Base-by-base conservation (phyloP, 1,284 basidiomycete species). In the Salmacisia buchloeana region DNA sequence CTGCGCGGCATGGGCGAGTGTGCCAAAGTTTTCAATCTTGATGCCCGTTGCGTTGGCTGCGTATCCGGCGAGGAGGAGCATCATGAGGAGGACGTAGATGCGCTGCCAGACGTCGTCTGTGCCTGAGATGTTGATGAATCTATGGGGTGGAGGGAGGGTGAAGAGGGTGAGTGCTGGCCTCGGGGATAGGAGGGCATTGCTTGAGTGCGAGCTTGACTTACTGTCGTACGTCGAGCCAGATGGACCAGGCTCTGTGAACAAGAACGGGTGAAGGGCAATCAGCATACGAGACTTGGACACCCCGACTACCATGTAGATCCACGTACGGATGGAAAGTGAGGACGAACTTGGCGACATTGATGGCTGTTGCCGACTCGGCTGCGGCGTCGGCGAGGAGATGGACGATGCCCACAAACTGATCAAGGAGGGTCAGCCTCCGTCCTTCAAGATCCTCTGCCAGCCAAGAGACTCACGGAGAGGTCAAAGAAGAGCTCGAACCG, bases 401-500 rank as follows among this genome's bases (percentile, higher is more conserved):
- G 10, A 72, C 70, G n/a, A 76, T 64, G 15, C 73, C 75, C 29
- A 61, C 45, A 31, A 54, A 34, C 27, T 54, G 49, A 1, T 29
- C n/a, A 54, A 33, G 1, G 27, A 54, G 2, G 27, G 2, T 43
- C 41, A 43, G 41, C 41, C 3, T 38, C 35, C 15, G 35, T 9
- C 15, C 9, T 15, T 15, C 9, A 38, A 38, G 15, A 9, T n/a
- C 10, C 12, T n/a, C 10, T n/a, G 36, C 36, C 36, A 38, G 10
- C n/a, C n/a, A 21, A 43, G 41, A 43, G 3, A 43, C 41, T 15
- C 15, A 43, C 72, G 65, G 74, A 71, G 23, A 78, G 67, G 60
- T 80, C 79, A 34, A 78, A 80, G 38, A 80, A 78, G 18, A 80
- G 73, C 60, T 80, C 79, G 58, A 78, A 77, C 29, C 77, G 73